These are phyloP conservation scores for Peronosclerospora sorghi DNA, from an alignment of 352 stramenopile species.

Conservation along the genomic window DNA sequence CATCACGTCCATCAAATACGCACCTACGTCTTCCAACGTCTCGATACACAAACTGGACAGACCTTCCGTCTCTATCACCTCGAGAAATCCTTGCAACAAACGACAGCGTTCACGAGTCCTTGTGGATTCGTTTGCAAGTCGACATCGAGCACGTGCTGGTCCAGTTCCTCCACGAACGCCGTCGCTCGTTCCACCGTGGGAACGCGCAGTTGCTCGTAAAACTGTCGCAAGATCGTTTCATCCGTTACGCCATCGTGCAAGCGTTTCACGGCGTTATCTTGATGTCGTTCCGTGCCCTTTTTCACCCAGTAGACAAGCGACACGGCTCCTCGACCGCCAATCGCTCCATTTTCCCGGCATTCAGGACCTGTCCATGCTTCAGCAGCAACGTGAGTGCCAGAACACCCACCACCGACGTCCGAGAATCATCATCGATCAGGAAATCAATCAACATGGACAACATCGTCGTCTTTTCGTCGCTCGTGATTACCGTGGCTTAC, in stretches of 20 bases:
- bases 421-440: conserved; percentile 54
- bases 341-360: conserved; percentile 53
- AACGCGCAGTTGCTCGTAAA: conserved; percentile 52
- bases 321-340: conserved; percentile 57
- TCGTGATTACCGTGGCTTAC: conserved; percentile 30
- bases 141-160: conserved; percentile 58
- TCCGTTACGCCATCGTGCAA: conserved; percentile 62
- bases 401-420: conserved; percentile 63
- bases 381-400: conserved; percentile 56
- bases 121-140: conserved; percentile 37
- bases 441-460: conserved; percentile 64
- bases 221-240: conserved; percentile 32
- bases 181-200: conserved; percentile 36
- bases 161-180: conserved; percentile 51
- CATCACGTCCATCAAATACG: conserved; percentile 32
- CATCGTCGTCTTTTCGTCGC: conserved; percentile 41
- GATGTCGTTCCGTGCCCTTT: too few species aligned
- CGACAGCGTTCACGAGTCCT: conserved; percentile 58
- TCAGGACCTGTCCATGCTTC: conserved; percentile 42
- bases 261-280: conserved; percentile 70
- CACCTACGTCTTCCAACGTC: conserved; percentile 46
- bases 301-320: conserved; percentile 79
- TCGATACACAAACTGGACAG: conserved; percentile 44
- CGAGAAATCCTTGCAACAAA: conserved; percentile 42
- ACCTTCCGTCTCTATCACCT: conserved; percentile 25